Evolutionary conservation across 768 basidiomycete genomes (phyloP), one percentile per base, ranked within the genome.

Genomic region (Austroboletus eburneus): DNA sequence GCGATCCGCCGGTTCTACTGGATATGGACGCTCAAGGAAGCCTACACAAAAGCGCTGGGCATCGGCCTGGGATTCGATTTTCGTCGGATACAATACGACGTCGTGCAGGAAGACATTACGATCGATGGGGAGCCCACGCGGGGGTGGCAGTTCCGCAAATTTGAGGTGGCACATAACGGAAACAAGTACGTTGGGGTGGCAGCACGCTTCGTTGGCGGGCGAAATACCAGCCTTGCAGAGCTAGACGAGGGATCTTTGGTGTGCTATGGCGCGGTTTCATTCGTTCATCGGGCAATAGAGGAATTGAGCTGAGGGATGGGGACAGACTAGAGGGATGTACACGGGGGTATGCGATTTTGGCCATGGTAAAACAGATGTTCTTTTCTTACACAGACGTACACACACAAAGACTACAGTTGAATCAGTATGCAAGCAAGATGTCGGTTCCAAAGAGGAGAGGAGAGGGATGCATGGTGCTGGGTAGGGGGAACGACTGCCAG

Each of bases 1-100:
- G 76, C 73, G 3, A 66, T 87, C n/a, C 69, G 71, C 36, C 69
- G 71, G 14, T 86, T 92, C 63, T 89, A 85, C 58, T 83, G 83
- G 74, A 78, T 90, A 52, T 93, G 91, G 91, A 91, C 91, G 7
- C 67, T 89, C 61, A 94, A 94, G 66, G 91, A 94, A 63, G 90
- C 91, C 4, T 92, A 91, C 63, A 90, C 87, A 6, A 94, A 93
- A 67, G 87, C 89, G 3, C 73, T 92, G 27, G 91, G 91, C 1
- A 61, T 85, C 27, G 91, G 91, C 0, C 76, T 93, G 13, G 84
- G 88, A 2, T 91, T 91, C 59, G 85, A 91, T 55, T 87, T 91
- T 66, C 72, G 71, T 20, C 78, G 88, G 18, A 77, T 92, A 49
- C 81, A 89, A 59, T 90, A 81, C 63, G 74, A 87, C 57, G 71